Evolutionary conservation across 2,329 filamentous ascomycete species (phyloP), one percentile per base, ranked within the genome.

Genomic region (Nigrospora sphaerica): DNA sequence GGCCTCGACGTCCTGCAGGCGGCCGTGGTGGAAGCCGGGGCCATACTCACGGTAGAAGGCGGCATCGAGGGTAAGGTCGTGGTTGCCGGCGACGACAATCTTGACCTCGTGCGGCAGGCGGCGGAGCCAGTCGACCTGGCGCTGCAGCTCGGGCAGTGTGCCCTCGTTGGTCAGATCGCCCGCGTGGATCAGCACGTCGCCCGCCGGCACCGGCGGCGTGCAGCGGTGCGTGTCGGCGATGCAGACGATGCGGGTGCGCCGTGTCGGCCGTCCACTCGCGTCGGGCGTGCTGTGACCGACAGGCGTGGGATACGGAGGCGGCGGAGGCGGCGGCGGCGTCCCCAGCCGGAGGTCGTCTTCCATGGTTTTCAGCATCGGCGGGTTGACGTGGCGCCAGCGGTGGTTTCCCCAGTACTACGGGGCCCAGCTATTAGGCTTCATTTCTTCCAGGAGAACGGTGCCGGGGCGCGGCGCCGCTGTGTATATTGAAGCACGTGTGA

Each of bases 111-210:
- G 42, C 32, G 42, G 42, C 17, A 31, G 18, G 18, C 33, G 32
- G n/a, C 32, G 32, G 14, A 44, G 34, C 42, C 42, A 44, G 12
- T 35, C 42, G 33, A 44, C 16, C 33, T 44, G 42, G 13, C 36
- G 35, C n/a, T 28, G 19, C 18, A 44, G 33, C 65, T 83, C 79
- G 7, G 68, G 69, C 52, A 70, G 69, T 52, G 69, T 83, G 14
- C 86, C 86, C 58, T 85, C 80, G 60, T 88, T 89, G 4, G 85
- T 88, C 53, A 91, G 64, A 59, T 91, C 86, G 7, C 86, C 86
- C 1, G 86, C 85, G 58, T 89, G 85, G 42, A 90, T 81, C 32
- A 91, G 71, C 10, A 91, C 78, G 59, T 91, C 85, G 36, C 86
- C 86, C 18, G 73, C 74, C 0, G 86, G 86, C 1, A 89, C 72